Evolutionary conservation across 2,329 filamentous ascomycete genomes (phyloP).

Genomic region (Trichoderma atrobrunneum): DNA sequence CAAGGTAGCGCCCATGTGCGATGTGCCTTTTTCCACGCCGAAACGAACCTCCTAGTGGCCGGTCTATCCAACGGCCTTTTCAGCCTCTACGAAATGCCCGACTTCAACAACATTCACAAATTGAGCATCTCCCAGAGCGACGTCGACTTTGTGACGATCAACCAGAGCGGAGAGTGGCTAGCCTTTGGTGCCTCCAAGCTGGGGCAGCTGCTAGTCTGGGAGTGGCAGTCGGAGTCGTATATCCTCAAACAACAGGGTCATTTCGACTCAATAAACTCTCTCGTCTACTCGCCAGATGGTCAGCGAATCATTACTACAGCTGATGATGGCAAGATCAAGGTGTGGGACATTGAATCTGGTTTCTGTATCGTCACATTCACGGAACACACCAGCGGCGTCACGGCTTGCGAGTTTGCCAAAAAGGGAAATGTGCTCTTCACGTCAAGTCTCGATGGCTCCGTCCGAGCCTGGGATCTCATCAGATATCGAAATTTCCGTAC

Average conservation of each 20-base stretch:
- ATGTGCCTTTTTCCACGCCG: slow-evolving; percentile 85
- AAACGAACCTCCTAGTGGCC: slow-evolving; percentile 87
- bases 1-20: slow-evolving; percentile 83
- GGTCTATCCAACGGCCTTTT: slow-evolving; percentile 96
- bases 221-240: slow-evolving; percentile 99
- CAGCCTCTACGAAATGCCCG: slow-evolving; percentile 90
- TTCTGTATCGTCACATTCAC: slow-evolving; percentile 99
- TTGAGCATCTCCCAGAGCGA: slow-evolving; percentile 92
- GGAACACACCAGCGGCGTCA: slow-evolving; percentile 92
- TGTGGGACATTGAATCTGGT: slow-evolving; percentile 94
- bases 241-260: slow-evolving; percentile 98
- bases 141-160: slow-evolving; percentile 92
- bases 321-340: slow-evolving; percentile 97
- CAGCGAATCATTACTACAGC: slow-evolving; percentile 89
- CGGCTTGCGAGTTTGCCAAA: slow-evolving; percentile 91
- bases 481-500: slow-evolving; percentile 96
- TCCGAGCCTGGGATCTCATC: slow-evolving; percentile 94
- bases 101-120: slow-evolving; percentile 93
- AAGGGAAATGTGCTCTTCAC: slow-evolving; percentile 96
- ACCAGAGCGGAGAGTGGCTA: slow-evolving; percentile 92
- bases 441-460: slow-evolving; percentile 87
- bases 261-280: slow-evolving; percentile 90
- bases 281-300: slow-evolving; percentile 91
- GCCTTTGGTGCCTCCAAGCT: slow-evolving; percentile 95
- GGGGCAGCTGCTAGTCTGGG: slow-evolving; percentile 96